Evolutionary conservation across 306 rosid species (phyloP).

Genomic region (Albizia julibrissin): DNA sequence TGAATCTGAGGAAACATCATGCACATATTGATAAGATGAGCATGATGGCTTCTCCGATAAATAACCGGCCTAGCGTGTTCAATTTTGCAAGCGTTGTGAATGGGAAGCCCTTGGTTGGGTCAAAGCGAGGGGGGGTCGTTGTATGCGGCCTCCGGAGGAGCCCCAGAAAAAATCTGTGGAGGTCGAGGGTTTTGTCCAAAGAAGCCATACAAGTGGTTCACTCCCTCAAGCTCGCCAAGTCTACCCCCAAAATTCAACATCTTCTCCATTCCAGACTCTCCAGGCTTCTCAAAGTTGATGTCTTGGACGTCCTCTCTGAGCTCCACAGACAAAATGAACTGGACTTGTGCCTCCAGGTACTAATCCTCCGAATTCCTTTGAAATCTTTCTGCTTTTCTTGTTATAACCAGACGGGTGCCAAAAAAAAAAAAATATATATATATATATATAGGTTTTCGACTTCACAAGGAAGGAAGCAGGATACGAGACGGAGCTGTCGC

Average conservation of each 20-base stretch:
- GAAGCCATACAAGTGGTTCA: slow-evolving; percentile 75
- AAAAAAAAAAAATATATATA: too few relatives aligned
- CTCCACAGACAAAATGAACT: slow-evolving; percentile 57
- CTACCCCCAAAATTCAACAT: slow-evolving; percentile 40
- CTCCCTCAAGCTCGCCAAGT: slow-evolving; percentile 64
- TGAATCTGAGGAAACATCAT: background rate
- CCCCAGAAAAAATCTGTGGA: slow-evolving; percentile 44
- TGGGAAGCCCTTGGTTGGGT: background rate
- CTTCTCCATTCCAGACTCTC: slow-evolving; percentile 47
- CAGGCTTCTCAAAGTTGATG: slow-evolving; percentile 63
- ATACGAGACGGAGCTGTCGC: slow-evolving; percentile 43
- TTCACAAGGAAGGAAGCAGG: slow-evolving; percentile 53
- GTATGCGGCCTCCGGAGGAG: slow-evolving; percentile 60
- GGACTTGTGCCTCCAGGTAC: slow-evolving; percentile 54
- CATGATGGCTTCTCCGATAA: background rate
- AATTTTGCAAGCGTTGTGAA: slow-evolving; percentile 13
- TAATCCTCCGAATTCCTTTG: background rate
- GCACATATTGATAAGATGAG: background rate
- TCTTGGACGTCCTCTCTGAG: slow-evolving; percentile 54
- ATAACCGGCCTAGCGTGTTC: background rate
- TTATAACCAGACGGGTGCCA: background rate
- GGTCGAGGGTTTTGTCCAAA: slow-evolving; percentile 51
- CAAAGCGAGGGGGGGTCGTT: background rate
- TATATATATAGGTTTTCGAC: slow-evolving; percentile 70
- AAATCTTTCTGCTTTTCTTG: background rate